phyloP scores from a whole-genome alignment of 2,329 filamentous ascomycete species.

The Nigrospora oryzae region DNA sequence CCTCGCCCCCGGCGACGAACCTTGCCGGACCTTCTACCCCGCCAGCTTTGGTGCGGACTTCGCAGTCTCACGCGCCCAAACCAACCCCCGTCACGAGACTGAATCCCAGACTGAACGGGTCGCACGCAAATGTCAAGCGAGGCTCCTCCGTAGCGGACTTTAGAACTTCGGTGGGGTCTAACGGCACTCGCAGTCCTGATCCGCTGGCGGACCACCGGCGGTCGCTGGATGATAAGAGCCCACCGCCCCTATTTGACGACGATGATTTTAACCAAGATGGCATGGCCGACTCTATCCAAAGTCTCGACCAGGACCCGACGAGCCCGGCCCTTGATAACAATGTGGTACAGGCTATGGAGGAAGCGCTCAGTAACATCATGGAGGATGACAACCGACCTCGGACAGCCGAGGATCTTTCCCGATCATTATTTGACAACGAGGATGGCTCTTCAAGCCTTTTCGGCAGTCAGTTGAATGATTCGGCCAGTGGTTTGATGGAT shows the following conservation, averaged over 20 bases:
- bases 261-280: constrained; percentile 68
- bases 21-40: constrained; percentile 14
- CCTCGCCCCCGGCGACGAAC: constrained; percentile 8
- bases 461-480: constrained; percentile 48
- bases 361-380: constrained; percentile 86
- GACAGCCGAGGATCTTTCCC: constrained; percentile 54
- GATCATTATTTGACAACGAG: constrained; percentile 57
- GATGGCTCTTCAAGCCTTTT: constrained; percentile 41
- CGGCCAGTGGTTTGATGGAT: constrained; percentile 31
- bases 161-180: constrained; percentile 24
- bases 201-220: constrained; percentile 39
- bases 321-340: constrained; percentile 59
- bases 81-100: constrained; percentile 34
- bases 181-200: constrained; percentile 28
- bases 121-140: constrained; percentile 23
- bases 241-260: constrained; percentile 65
- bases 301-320: constrained; percentile 65
- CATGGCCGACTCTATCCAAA: constrained; percentile 64
- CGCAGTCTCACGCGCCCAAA: constrained; percentile 32
- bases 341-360: constrained; percentile 88
- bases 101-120: constrained; percentile 25
- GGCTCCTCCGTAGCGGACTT: constrained; percentile 41
- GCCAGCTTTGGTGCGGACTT: constrained; percentile 18
- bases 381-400: constrained; percentile 58
- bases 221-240: constrained; percentile 61